Evolutionary conservation across 108 stramenopile genomes (phyloP).

Genomic region (Stephanodiscus minutulus): DNA sequence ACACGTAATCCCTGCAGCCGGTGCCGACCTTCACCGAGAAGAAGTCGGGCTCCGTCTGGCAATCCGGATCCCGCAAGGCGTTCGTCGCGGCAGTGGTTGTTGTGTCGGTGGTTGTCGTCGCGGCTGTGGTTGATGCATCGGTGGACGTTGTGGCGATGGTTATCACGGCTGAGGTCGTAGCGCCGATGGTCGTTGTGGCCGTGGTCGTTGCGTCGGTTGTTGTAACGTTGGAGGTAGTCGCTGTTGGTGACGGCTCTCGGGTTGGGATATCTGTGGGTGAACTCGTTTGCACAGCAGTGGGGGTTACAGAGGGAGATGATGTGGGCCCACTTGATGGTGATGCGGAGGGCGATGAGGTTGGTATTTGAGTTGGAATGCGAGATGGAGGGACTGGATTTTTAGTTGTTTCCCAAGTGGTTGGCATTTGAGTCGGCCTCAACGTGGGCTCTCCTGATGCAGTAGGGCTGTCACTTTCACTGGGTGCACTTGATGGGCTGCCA

Average conservation of each 20-base stretch:
- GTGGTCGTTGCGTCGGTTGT: no score
- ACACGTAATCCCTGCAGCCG: no score
- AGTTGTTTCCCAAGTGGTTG: conserved; percentile 46
- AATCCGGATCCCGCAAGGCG: no score
- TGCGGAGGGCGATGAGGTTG: background rate
- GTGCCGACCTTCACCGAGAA: no score
- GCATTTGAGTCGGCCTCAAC: background rate
- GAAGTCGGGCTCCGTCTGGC: no score
- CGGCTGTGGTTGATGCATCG: no score
- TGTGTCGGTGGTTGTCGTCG: no score
- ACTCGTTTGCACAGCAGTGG: background rate
- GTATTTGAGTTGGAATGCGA: background rate
- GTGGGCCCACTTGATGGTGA: background rate
- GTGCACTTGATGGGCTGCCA: background rate
- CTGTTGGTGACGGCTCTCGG: background rate
- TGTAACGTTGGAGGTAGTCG: no score
- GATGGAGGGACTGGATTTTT: conserved; percentile 1
- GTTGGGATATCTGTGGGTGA: background rate
- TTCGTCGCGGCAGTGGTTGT: no score
- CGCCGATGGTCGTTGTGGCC: no score
- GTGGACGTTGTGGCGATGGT: no score
- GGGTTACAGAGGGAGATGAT: conserved; percentile 45
- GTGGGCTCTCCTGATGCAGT: background rate
- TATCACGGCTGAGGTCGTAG: no score
- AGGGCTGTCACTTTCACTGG: background rate